phyloP scores from a whole-genome alignment of 208 protist species.

The Acanthamoeba divionensis region DNA sequence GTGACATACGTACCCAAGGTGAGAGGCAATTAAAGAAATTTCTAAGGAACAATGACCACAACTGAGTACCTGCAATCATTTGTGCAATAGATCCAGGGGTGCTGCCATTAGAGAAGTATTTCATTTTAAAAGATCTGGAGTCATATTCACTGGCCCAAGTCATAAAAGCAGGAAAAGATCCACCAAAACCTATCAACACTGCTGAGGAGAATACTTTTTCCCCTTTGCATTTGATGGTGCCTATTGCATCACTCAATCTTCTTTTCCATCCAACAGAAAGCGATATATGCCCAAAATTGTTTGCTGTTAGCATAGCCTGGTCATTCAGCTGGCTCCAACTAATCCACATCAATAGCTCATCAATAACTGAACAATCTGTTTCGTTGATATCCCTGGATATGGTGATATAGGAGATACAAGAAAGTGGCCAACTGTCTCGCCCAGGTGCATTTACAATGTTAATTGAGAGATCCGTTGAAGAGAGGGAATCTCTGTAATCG shows the following conservation, averaged over 20 bases:
- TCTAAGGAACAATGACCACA: background rate
- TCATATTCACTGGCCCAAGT: background rate
- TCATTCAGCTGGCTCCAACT: background rate
- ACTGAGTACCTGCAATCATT: background rate
- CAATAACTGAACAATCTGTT: background rate
- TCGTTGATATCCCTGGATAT: background rate
- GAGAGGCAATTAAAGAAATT: no score
- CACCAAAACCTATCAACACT: background rate
- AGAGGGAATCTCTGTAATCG: background rate
- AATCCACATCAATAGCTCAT: background rate
- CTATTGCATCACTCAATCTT: background rate
- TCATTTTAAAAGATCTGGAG: background rate
- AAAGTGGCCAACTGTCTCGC: background rate
- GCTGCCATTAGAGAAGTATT: background rate
- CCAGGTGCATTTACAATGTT: background rate
- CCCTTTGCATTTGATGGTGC: background rate
- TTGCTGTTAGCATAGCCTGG: background rate
- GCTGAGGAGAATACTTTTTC: background rate
- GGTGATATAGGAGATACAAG: background rate
- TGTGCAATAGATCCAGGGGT: background rate
- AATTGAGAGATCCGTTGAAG: background rate
- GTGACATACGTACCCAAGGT: background rate
- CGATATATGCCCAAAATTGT: background rate
- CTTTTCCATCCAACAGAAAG: background rate
- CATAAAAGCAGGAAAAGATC: background rate